A percentile compares a stretch with the other conserved stretches of the same genome.
phyloP scores from a whole-genome alignment of 2,329 filamentous ascomycete species.

The Nemania diffusa region DNA sequence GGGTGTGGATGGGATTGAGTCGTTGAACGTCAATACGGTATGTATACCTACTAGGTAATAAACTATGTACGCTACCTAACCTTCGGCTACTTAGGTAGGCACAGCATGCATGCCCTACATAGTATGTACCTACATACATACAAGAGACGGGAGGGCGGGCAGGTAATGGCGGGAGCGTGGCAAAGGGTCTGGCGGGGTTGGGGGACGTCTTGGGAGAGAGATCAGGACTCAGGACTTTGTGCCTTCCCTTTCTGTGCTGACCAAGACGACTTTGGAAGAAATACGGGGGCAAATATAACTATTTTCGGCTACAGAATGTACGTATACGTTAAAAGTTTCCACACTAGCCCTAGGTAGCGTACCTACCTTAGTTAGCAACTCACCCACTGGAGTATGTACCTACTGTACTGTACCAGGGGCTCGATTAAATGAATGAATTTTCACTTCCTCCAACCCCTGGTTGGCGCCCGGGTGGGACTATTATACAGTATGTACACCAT shows the following conservation, averaged over 20 bases:
- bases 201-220: conserved; percentile 10
- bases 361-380: not conserved
- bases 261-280: conserved; percentile 29
- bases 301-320: conserved; percentile 33
- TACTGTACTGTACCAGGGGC: conserved; percentile 22
- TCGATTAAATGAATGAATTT: conserved; percentile 41
- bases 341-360: not conserved
- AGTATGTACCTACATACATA: not conserved
- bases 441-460: conserved; percentile 26
- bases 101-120: not conserved
- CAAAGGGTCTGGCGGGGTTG: conserved; percentile 30
- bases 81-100: not conserved
- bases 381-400: no score
- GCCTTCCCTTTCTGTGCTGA: conserved; percentile 27
- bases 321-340: conserved; percentile 29
- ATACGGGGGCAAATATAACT: conserved; percentile 39
- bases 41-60: not conserved
- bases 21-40: conserved; percentile 1
- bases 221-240: conserved; percentile 4
- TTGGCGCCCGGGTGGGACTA: conserved; percentile 2
- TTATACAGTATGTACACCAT: not conserved
- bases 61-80: not conserved
- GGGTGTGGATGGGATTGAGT: conserved; percentile 24
- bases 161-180: not conserved
- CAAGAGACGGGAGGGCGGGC: not conserved